A percentile compares a stretch with the other conserved stretches of the same genome.
Evolutionary conservation across 164 flowering plant species (phyloP).

Genomic region (Magnolia officinalis): DNA sequence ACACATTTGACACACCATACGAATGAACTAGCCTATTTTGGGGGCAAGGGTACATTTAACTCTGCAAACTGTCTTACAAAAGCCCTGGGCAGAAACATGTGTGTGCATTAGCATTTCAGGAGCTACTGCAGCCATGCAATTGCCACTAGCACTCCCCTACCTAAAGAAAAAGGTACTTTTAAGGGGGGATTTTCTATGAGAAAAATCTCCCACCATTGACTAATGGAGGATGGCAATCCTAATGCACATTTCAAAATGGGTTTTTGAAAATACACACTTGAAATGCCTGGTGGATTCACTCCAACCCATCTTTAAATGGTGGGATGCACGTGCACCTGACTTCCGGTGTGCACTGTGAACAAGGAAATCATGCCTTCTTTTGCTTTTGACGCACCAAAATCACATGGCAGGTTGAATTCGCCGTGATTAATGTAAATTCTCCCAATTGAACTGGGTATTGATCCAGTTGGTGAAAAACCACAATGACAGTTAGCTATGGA

Average conservation of each 20-base stretch:
- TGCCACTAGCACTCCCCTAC: too few species aligned
- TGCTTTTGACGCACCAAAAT: background rate
- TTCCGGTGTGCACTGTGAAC: background rate
- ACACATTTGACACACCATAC: too few species aligned
- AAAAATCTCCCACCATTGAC: too few species aligned
- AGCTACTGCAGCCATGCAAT: too few species aligned
- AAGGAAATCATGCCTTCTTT: background rate
- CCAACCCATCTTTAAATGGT: background rate
- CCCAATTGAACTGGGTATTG: background rate
- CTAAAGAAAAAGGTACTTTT: too few species aligned
- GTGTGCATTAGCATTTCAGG: too few species aligned
- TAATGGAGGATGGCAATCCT: background rate
- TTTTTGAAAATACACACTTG: background rate
- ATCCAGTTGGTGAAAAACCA: background rate
- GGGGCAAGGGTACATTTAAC: too few species aligned
- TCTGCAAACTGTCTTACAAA: too few species aligned
- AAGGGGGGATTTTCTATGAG: too few species aligned
- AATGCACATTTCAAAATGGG: background rate
- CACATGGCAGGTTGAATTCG: background rate
- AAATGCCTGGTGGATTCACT: background rate
- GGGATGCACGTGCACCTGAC: background rate
- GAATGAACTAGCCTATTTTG: too few species aligned
- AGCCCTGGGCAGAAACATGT: too few species aligned
- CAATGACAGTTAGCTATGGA: background rate
- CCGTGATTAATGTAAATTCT: background rate